These are phyloP conservation scores for Moesziomyces globuligerus DNA, from an alignment of 1,284 basidiomycete species.

Conservation along the genomic window DNA sequence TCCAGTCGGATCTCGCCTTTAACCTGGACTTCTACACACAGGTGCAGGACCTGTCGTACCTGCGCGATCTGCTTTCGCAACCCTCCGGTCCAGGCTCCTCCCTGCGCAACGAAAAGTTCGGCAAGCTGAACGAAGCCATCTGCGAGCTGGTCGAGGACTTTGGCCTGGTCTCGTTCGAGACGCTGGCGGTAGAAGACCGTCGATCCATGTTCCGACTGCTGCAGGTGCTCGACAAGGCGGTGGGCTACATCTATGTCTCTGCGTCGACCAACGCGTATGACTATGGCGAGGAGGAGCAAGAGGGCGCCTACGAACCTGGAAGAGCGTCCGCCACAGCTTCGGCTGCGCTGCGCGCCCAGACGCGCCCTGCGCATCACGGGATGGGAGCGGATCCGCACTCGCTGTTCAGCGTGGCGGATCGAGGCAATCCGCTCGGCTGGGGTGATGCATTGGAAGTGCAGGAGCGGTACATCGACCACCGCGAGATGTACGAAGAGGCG, in stretches of 20 bases:
- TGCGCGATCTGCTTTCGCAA: conserved; percentile 77
- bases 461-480: conserved; percentile 57
- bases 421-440: conserved; percentile 55
- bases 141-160: conserved; percentile 93
- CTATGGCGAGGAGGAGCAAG: conserved; percentile 28
- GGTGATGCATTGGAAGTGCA: conserved; percentile 57
- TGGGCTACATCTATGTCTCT: conserved; percentile 60
- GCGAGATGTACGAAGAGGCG: conserved; percentile 34
- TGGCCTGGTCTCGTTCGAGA: conserved; percentile 94
- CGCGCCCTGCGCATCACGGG: background rate
- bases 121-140: conserved; percentile 82
- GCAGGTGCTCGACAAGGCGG: conserved; percentile 61
- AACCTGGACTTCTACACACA: conserved; percentile 98
- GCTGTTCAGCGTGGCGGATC: conserved; percentile 56
- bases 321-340: conserved; percentile 31
- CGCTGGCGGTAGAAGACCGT: conserved; percentile 74
- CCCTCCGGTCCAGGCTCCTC: conserved; percentile 38
- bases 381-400: conserved; percentile 49
- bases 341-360: conserved; percentile 21
- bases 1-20: conserved; percentile 74
- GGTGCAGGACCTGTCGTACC: conserved; percentile 91
- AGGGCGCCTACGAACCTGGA: conserved; percentile 38
- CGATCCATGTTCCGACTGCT: conserved; percentile 62
- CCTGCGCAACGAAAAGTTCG: conserved; percentile 47
- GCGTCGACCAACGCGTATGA: conserved; percentile 4